Percentiles rank a stretch among this genome's conserved stretches.
These are phyloP conservation scores for Tarenaya hassleriana DNA, from an alignment of 345 rosid genomes.

Conservation along the genomic window DNA sequence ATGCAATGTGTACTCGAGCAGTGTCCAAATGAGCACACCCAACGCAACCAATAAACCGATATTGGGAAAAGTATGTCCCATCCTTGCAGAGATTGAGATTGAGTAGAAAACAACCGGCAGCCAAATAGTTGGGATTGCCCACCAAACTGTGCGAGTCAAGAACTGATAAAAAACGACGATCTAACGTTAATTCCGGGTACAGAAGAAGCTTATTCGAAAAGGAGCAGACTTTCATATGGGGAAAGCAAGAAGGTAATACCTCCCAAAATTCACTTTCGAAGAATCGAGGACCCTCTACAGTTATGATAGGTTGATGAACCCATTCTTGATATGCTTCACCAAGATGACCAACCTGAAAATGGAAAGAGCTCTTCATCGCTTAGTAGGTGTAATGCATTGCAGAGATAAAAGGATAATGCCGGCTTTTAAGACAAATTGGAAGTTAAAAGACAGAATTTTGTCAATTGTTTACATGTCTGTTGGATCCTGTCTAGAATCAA, in stretches of 20 bases:
- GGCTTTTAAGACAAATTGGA: background rate
- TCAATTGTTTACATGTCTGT: background rate
- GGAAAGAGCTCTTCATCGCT: background rate
- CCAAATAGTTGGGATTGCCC: constrained; percentile 93
- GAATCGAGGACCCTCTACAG: constrained; percentile 90
- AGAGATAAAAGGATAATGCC: background rate
- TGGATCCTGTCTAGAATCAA: no score
- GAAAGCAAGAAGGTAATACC: constrained; percentile 36
- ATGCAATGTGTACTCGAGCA: constrained; percentile 82
- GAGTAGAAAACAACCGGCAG: constrained; percentile 69
- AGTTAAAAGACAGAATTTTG: background rate
- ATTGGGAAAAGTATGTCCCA: constrained; percentile 59
- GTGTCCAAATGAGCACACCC: constrained; percentile 82
- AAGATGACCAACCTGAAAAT: constrained; percentile 84
- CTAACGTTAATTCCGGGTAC: no score
- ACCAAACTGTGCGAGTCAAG: constrained; percentile 91
- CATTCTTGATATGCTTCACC: constrained; percentile 92
- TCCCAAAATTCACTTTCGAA: constrained; percentile 83
- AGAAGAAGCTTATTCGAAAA: background rate
- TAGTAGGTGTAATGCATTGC: background rate
- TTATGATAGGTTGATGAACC: constrained; percentile 96
- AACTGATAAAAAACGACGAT: constrained; percentile 62
- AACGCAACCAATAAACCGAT: constrained; percentile 43
- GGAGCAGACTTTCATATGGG: no score
- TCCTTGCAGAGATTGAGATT: constrained; percentile 48